Conservation (phyloP, 2,329 filamentous ascomycete species). For the Microthyrium microscopicum region DNA sequence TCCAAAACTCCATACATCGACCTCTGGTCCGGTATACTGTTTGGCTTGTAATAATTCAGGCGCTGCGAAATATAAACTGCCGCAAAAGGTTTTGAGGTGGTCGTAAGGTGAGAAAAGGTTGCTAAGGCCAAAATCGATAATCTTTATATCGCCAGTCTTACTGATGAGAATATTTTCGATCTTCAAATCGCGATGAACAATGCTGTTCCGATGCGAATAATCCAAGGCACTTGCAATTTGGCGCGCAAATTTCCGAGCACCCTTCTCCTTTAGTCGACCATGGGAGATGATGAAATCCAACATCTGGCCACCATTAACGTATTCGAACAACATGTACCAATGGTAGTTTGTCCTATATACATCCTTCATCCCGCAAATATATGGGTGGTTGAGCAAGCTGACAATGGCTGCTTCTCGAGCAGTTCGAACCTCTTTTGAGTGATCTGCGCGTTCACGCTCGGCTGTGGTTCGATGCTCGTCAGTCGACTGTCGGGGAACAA, state of each 20-base stretch:
- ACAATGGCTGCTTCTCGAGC: conserved; percentile 93
- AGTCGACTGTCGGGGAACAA: conserved; percentile 77
- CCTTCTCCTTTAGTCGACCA: conserved; percentile 93
- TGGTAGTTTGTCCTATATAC: conserved; percentile 93
- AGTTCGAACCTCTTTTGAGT: conserved; percentile 90
- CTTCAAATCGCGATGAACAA: conserved; percentile 92
- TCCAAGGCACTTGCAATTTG: conserved; percentile 94
- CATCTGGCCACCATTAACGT: conserved; percentile 98
- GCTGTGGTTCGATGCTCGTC: conserved; percentile 60
- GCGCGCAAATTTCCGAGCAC: conserved; percentile 90
- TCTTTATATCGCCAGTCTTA: conserved; percentile 97
- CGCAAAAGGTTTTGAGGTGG: conserved; percentile 91
- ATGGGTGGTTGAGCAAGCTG: conserved; percentile 81
- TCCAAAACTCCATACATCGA: conserved; percentile 97
- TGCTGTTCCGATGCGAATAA: conserved; percentile 95
- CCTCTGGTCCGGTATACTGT: conserved; percentile 89
- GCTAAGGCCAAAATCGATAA: conserved; percentile 95
- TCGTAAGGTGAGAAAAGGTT: conserved; percentile 80
- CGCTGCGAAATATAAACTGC: conserved; percentile 92
- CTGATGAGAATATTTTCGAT: conserved; percentile 99
- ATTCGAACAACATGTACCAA: conserved; percentile 99
- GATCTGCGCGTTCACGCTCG: conserved; percentile 78
- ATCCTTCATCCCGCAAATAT: conserved; percentile 90
- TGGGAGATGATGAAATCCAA: conserved; percentile 99
- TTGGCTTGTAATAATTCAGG: conserved; percentile 86